Evolutionary conservation across 2,329 filamentous ascomycete species (phyloP), one percentile per base, ranked within the genome.

Genomic region (Botrytis porri): DNA sequence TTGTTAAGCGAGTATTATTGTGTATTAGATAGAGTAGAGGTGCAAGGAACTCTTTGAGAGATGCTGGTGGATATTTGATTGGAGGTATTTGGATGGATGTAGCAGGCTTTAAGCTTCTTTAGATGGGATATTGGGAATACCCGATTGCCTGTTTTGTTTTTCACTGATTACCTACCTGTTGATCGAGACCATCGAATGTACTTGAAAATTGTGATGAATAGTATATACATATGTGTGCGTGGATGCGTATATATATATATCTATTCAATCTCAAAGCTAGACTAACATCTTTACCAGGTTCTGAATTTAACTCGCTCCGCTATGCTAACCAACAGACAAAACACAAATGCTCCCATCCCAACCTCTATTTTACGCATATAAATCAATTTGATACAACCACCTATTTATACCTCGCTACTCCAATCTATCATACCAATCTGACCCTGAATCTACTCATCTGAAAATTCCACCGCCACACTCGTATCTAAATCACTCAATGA

Each of bases 401-500:
- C n/a, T 45, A 39, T n/a, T 39, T 14, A 20, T 67, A 7, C 35
- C 29, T 12, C 16, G 5, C 12, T 10, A n/a, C 16, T 35, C 35
- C 14, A 39, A 25, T 16, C 20, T 35, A 35, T 16, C 35, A 22
- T 10, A 65, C 29, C 39, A 4, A 20, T 12, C n/a, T 35, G 25
- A 20, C 6, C 22, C 35, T 20, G 9, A n/a, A n/a, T 39, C 48
- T 67, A 57, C 0, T 67, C 65, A 72, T 72, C 70, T 54, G 64
- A 66, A 51, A 78, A 51, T 25, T 77, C 77, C 7, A 75, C 72
- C 14, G 65, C 73, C 9, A 75, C 77, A 70, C 74, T 78, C 59
- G 37, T 76, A 67, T 78, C 75, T 61, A 78, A 72, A 70, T 77
- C 76, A 35, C 67, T 71, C 54, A 75, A 69, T 29, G 72, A 69